A percentile compares a stretch with the other conserved stretches of the same genome.
These are phyloP conservation scores for Oligophagozyma castellii DNA, from an alignment of 1,139 yeast genomes.

Conservation along the genomic window DNA sequence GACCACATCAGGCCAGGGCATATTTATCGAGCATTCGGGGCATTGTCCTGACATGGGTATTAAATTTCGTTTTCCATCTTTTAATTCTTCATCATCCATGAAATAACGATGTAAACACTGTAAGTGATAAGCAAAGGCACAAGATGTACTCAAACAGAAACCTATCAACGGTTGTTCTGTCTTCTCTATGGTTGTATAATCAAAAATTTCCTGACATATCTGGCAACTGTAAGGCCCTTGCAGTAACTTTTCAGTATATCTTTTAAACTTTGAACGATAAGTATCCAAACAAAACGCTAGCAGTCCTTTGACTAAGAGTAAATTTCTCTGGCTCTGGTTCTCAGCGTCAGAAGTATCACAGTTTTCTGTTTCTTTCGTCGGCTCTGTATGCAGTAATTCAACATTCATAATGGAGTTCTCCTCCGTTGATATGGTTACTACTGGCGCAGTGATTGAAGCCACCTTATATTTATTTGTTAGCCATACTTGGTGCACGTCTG, in stretches of 20 bases:
- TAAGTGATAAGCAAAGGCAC: slow-evolving; percentile 31
- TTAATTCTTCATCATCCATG: slow-evolving; percentile 11
- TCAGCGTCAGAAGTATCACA: too few species aligned
- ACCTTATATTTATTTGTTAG: slow-evolving; percentile 10
- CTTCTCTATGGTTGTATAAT: slow-evolving; percentile 24
- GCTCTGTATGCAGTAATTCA: too few species aligned
- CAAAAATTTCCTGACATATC: slow-evolving; percentile 24
- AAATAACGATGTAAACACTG: slow-evolving; percentile 28
- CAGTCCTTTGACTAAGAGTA: too few species aligned
- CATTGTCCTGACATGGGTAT: slow-evolving; percentile 33
- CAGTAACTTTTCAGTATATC: slow-evolving; percentile 16
- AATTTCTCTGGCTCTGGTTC: too few species aligned
- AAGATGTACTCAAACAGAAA: slow-evolving; percentile 27
- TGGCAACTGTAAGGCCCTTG: slow-evolving; percentile 21
- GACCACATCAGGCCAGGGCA: slow-evolving; percentile 32
- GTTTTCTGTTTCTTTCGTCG: too few species aligned
- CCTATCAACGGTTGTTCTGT: slow-evolving; percentile 23
- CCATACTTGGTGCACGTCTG: slow-evolving; percentile 23
- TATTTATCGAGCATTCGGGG: slow-evolving; percentile 25
- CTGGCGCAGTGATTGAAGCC: too few species aligned
- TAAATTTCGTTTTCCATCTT: slow-evolving; percentile 10
- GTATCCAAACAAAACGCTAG: too few species aligned
- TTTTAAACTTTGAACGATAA: too few species aligned
- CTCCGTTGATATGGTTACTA: too few species aligned
- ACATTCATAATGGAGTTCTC: too few species aligned